A percentile compares a stretch with the other conserved stretches of the same genome.
Conservation (phyloP, 2,329 filamentous ascomycete species). For the Hysterium pulicare region DNA sequence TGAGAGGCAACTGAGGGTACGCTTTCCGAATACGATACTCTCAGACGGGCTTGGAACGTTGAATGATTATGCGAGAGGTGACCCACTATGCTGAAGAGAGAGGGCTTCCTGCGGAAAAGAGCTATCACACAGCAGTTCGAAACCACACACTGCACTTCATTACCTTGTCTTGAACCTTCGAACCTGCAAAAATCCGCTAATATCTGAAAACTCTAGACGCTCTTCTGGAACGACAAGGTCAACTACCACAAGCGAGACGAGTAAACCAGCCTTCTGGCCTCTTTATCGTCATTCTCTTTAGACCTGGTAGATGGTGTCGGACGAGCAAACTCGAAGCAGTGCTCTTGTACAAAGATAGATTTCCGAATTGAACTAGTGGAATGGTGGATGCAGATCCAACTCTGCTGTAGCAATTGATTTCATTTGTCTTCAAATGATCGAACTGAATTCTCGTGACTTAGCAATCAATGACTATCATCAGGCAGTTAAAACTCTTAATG, state of each 20-base stretch:
- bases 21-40: neutral
- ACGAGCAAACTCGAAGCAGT: neutral
- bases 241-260: constrained; percentile 93
- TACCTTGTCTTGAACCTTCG: neutral
- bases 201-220: constrained; percentile 34
- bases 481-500: no score
- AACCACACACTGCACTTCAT: neutral
- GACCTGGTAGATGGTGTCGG: neutral
- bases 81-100: no score
- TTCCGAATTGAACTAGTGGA: neutral
- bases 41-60: neutral
- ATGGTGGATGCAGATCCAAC: neutral
- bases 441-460: no score
- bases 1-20: no score
- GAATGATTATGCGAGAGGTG: neutral
- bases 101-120: no score
- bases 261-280: constrained; percentile 37
- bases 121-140: no score
- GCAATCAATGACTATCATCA: no score
- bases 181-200: neutral
- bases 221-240: constrained; percentile 84
- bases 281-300: neutral
- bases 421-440: no score
- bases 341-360: constrained; percentile 4
- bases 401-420: neutral